Conservation (phyloP, 345 rosid genomes). For the Hibiscus trionum region DNA sequence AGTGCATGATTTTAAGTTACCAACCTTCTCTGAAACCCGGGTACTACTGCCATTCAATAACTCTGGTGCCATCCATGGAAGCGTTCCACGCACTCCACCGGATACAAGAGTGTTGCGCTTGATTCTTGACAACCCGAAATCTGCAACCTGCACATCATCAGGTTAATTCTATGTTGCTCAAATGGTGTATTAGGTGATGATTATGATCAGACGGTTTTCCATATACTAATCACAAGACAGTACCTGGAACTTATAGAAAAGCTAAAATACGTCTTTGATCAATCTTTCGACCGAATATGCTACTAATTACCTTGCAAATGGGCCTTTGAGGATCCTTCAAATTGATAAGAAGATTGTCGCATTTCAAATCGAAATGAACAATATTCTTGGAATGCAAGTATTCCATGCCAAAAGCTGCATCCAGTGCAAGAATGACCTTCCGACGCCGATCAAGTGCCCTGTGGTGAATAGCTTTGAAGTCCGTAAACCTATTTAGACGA, state of each 20-base stretch:
- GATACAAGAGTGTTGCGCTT: conserved; percentile 81
- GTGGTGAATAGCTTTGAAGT: conserved; percentile 15
- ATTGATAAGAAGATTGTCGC: conserved; percentile 83
- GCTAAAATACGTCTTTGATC: background rate
- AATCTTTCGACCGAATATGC: background rate
- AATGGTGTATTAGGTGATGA: background rate
- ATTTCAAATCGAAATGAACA: conserved; percentile 93
- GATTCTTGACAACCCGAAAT: conserved; percentile 86
- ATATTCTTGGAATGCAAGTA: conserved; percentile 74
- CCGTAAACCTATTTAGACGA: conserved; percentile 15
- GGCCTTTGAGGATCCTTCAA: conserved; percentile 82
- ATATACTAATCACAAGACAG: too few species aligned
- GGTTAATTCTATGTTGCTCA: background rate
- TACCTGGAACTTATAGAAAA: background rate
- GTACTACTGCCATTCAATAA: conserved; percentile 67
- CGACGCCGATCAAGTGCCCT: conserved; percentile 73
- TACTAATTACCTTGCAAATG: conserved; percentile 61
- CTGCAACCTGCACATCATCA: conserved; percentile 58
- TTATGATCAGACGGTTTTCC: background rate
- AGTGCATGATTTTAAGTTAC: background rate
- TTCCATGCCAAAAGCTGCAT: conserved; percentile 97
- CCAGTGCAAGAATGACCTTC: conserved; percentile 65
- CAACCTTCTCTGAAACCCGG: conserved; percentile 80
- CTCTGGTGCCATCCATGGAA: conserved; percentile 99
- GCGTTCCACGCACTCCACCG: conserved; percentile 92